Evolutionary conservation across 768 basidiomycete genomes (phyloP).

Genomic region (Pulveroboletus sp.): DNA sequence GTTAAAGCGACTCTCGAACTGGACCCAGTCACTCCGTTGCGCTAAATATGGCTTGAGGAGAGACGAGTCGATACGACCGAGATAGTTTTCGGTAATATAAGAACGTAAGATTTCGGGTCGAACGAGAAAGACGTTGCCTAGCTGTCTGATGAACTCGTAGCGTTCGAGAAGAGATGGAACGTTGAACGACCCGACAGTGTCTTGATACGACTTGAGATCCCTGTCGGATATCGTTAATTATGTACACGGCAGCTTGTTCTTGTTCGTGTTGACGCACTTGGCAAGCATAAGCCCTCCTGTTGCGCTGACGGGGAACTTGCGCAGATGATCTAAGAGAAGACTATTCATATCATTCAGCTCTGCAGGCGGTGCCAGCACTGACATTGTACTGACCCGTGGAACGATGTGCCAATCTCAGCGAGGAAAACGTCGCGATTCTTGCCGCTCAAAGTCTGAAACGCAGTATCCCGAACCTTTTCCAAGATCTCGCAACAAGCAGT

Average conservation of each 20-base stretch:
- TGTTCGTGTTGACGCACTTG: slow-evolving; percentile 62
- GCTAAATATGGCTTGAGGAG: slow-evolving; percentile 89
- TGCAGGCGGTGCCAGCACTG: background rate
- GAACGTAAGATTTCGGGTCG: slow-evolving; percentile 93
- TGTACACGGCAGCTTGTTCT: background rate
- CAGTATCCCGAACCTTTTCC: slow-evolving; percentile 76
- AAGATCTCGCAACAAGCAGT: slow-evolving; percentile 79
- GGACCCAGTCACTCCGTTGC: slow-evolving; percentile 87
- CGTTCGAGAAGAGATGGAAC: slow-evolving; percentile 87
- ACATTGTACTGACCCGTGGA: slow-evolving; percentile 65
- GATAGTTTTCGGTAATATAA: slow-evolving; percentile 91
- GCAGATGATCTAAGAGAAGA: slow-evolving; percentile 88
- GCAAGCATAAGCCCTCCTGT: slow-evolving; percentile 98
- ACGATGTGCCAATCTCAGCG: slow-evolving; percentile 90
- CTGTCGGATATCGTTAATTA: slow-evolving; percentile 38
- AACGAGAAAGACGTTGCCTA: slow-evolving; percentile 96
- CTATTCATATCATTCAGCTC: slow-evolving; percentile 39
- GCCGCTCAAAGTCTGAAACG: slow-evolving; percentile 76
- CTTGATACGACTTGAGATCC: slow-evolving; percentile 96
- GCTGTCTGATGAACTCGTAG: slow-evolving; percentile 96
- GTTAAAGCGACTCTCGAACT: slow-evolving; percentile 80
- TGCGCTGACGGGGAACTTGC: slow-evolving; percentile 95
- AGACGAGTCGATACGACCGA: slow-evolving; percentile 85
- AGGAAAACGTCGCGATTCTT: slow-evolving; percentile 92
- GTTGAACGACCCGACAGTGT: slow-evolving; percentile 77